Percentiles rank a stretch among this genome's conserved stretches.
phyloP scores from a whole-genome alignment of 371 early-diverging fungal genomes.

The Mucor mucedo region DNA sequence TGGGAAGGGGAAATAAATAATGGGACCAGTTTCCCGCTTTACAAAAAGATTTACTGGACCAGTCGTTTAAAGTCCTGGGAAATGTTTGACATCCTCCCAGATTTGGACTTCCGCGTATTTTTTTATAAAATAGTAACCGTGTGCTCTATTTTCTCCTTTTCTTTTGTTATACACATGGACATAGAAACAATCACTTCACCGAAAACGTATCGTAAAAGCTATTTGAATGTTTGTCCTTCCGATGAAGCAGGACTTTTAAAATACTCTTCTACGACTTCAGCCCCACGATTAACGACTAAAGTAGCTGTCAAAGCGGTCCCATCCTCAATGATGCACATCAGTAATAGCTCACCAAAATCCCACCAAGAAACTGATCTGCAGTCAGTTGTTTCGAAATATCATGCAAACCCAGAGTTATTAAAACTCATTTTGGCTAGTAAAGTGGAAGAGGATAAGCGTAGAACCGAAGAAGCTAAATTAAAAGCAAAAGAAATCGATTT shows the following conservation, averaged over 20 bases:
- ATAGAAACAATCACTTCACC: constrained; percentile 24
- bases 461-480: constrained; percentile 65
- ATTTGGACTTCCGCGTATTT: constrained; percentile 12
- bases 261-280: constrained; percentile 11
- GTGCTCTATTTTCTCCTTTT: background rate
- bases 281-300: background rate
- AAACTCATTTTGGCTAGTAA: constrained; percentile 60
- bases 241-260: constrained; percentile 20
- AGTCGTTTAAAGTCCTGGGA: constrained; percentile 23
- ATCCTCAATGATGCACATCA: background rate
- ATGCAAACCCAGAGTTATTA: constrained; percentile 57
- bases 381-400: constrained; percentile 50
- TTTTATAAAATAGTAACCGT: background rate
- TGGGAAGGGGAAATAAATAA: background rate
- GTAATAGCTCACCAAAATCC: background rate
- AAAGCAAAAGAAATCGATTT: constrained; percentile 57
- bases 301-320: background rate
- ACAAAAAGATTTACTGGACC: background rate
- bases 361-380: constrained; percentile 22
- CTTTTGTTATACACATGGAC: constrained; percentile 21
- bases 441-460: constrained; percentile 65
- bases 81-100: constrained; percentile 26
- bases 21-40: constrained; percentile 4
- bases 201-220: constrained; percentile 14
- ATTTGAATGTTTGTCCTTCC: constrained; percentile 10